Conservation (phyloP, 139 green algal genomes). For the Auxenochlorella protothecoides region DNA sequence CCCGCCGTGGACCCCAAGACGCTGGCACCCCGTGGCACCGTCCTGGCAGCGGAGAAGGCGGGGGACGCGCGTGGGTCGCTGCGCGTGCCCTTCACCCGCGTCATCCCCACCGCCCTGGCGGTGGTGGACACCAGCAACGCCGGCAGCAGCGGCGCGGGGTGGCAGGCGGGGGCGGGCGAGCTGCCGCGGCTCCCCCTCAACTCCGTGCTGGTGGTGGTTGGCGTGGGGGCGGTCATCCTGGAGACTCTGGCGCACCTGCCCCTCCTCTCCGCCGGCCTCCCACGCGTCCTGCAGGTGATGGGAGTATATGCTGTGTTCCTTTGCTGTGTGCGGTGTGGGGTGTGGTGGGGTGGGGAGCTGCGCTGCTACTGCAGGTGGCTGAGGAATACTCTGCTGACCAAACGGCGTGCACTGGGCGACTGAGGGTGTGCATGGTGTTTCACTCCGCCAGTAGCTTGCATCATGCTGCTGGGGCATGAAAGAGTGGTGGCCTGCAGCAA, state of each 20-base stretch:
- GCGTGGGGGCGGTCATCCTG: conserved; percentile 50
- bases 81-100: conserved; percentile 53
- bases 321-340: no score
- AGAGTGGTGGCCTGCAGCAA: no score
- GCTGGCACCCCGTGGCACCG: conserved; percentile 52
- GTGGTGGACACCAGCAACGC: conserved; percentile 50
- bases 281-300: conserved; percentile 39
- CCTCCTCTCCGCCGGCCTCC: conserved; percentile 50
- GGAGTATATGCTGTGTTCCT: no score
- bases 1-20: conserved; percentile 47
- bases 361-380: no score
- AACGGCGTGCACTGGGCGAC: no score
- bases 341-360: no score
- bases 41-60: conserved; percentile 55
- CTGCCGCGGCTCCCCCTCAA: conserved; percentile 60
- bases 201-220: conserved; percentile 51
- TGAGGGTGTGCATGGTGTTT: no score
- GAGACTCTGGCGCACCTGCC: conserved; percentile 50
- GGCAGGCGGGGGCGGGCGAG: conserved; percentile 39
- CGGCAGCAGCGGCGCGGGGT: conserved; percentile 41
- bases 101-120: conserved; percentile 48
- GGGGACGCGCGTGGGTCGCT: conserved; percentile 35
- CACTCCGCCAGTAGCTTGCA: no score
- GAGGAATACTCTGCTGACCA: no score
- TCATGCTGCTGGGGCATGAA: no score